Evolutionary conservation across 768 basidiomycete genomes (phyloP).

Genomic region (Phaeotremella fagi): DNA sequence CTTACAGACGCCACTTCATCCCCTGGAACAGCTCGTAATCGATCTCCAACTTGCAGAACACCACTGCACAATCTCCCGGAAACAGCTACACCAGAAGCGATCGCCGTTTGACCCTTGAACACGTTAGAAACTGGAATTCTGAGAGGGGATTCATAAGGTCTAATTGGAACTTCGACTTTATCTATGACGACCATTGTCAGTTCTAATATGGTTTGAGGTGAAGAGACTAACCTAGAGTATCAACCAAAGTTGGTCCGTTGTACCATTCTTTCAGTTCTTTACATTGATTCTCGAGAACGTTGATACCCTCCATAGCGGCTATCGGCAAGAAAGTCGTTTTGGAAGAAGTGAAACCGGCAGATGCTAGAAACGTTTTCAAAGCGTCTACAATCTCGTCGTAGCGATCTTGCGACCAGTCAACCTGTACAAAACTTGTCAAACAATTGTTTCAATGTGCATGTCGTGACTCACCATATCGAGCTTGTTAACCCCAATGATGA

Average conservation of each 20-base stretch:
- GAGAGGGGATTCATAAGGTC: slow-evolving; percentile 70
- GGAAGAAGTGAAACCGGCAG: slow-evolving; percentile 75
- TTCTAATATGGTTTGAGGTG: background rate
- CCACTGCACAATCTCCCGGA: slow-evolving; percentile 81
- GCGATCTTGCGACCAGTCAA: slow-evolving; percentile 75
- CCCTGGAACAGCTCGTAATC: slow-evolving; percentile 78
- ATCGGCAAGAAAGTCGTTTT: slow-evolving; percentile 84
- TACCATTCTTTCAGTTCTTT: slow-evolving; percentile 69
- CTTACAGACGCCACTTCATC: slow-evolving; percentile 80
- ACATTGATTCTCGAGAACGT: slow-evolving; percentile 57
- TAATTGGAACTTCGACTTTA: slow-evolving; percentile 68
- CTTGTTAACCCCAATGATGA: slow-evolving; percentile 92
- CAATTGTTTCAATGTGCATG: background rate
- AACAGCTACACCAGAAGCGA: slow-evolving; percentile 62
- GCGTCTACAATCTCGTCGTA: slow-evolving; percentile 76
- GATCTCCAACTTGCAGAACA: slow-evolving; percentile 86
- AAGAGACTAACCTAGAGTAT: slow-evolving; percentile 62
- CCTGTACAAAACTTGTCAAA: slow-evolving; percentile 55
- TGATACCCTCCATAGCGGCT: slow-evolving; percentile 83
- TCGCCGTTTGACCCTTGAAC: slow-evolving; percentile 79
- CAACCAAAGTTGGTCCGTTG: slow-evolving; percentile 73
- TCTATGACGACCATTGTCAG: slow-evolving; percentile 53
- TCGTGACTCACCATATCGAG: slow-evolving; percentile 67
- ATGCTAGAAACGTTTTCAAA: slow-evolving; percentile 73
- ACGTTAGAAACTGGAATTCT: slow-evolving; percentile 91